Percentiles rank a stretch among this genome's conserved stretches.
These are phyloP conservation scores for Copromyces sp. DNA, from an alignment of 495 filamentous ascomycete genomes.

Conservation along the genomic window DNA sequence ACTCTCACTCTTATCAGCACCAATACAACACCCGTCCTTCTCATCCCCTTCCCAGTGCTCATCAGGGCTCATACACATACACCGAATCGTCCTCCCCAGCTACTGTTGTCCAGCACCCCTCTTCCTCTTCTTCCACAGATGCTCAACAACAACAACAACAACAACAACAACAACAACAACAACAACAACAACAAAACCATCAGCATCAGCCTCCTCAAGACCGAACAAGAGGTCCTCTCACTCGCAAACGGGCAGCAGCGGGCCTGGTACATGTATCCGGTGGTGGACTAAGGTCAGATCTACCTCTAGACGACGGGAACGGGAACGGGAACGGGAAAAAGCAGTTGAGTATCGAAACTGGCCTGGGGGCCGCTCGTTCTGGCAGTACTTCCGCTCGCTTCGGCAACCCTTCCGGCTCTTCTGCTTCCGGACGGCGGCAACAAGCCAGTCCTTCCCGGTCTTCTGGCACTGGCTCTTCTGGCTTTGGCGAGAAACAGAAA, in stretches of 20 bases:
- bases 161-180: not conserved
- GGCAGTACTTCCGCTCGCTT: no score
- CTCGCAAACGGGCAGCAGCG: constrained; percentile 33
- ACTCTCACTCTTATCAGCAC: not conserved
- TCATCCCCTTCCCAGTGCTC: not conserved
- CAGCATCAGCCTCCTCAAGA: not conserved
- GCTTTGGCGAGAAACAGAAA: no score
- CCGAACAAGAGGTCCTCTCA: constrained; percentile 11
- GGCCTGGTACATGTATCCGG: no score
- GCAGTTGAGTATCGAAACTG: not conserved
- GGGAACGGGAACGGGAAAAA: no score
- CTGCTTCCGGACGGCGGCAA: no score
- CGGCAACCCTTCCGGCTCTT: no score
- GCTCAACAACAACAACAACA: not conserved
- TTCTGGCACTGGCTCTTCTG: no score
- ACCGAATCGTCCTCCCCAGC: not conserved
- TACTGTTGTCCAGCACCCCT: not conserved
- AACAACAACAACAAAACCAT: not conserved
- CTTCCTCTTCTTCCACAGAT: not conserved
- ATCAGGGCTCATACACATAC: not conserved
- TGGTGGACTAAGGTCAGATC: no score
- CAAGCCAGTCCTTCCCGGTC: no score
- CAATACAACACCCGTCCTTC: not conserved
- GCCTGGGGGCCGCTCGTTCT: no score
- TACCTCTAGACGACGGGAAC: no score